A percentile compares a stretch with the other conserved stretches of the same genome.
phyloP scores from a whole-genome alignment of 2,329 filamentous ascomycete species.

The Neonectria neomacrospora region DNA sequence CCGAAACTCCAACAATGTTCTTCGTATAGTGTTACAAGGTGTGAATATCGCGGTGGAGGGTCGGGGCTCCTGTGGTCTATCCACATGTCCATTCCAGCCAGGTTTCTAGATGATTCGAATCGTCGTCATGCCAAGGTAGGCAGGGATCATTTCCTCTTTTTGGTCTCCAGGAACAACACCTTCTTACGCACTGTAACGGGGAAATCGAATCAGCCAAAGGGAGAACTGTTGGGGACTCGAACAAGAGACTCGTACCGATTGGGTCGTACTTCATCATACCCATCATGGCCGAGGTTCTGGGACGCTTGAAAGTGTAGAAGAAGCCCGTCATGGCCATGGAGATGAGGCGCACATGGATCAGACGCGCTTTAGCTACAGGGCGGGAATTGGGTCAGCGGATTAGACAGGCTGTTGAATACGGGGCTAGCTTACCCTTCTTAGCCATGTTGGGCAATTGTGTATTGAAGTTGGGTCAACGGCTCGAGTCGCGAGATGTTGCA shows the following conservation, averaged over 20 bases:
- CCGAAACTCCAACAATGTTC: conserved; percentile 48
- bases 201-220: conserved; percentile 3
- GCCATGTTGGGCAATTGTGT: conserved; percentile 38
- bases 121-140: conserved; percentile 20
- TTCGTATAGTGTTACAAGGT: conserved; percentile 46
- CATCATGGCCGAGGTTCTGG: conserved; percentile 82
- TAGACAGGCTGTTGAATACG: neutral
- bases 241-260: conserved; percentile 72
- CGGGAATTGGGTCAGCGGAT: conserved; percentile 25
- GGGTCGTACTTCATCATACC: conserved; percentile 99
- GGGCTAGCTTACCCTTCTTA: conserved; percentile 41
- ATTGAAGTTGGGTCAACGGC: conserved; percentile 28
- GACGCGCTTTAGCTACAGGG: conserved; percentile 82
- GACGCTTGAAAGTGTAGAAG: conserved; percentile 91
- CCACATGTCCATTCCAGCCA: conserved; percentile 16
- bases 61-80: conserved; percentile 23
- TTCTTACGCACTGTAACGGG: conserved; percentile 81
- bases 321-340: conserved; percentile 99
- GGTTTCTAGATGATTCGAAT: conserved; percentile 27
- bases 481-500: conserved; percentile 27
- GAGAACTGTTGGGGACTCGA: neutral
- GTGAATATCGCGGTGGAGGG: conserved; percentile 18
- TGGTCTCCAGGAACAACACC: conserved; percentile 94
- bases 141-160: conserved; percentile 72
- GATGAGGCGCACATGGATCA: conserved; percentile 91